Evolutionary conservation across 1,284 basidiomycete species (phyloP), one percentile per base, ranked within the genome.

Genomic region (Cryptococcus floricola): DNA sequence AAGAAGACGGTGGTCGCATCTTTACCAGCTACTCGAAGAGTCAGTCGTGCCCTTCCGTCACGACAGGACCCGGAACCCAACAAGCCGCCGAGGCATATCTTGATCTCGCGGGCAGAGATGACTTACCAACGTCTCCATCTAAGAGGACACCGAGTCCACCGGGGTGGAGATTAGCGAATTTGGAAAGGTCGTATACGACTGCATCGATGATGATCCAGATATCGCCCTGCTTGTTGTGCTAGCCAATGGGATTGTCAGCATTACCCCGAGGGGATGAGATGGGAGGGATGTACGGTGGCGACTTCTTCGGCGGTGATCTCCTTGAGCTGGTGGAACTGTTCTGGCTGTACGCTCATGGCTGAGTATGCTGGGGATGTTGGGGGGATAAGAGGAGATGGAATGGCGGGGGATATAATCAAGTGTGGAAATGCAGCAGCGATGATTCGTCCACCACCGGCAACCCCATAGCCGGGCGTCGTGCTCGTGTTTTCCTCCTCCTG

Each of bases 1-100:
- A 86, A 93, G 79, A 93, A 93, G 3, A 83, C 84, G 53, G 91
- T 87, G 0, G 91, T 92, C 4, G 88, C 89, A 70, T 94, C 90
- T 71, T 88, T 81, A 5, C 88, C 89, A 56, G 86, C 87, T 85
- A 46, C 12, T 39, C 9, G 13, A 3, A 37, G n/a, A n/a, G 14
- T 46, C 44, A 46, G n/a, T 10, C 10, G 31, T 34, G 23, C 23
- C 23, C 23, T 23, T 23, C 23, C 4, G n/a, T 13, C 39, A 39
- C 3, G 2, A 4, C 39, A n/a, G 39, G 12, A 39, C n/a, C 13
- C 13, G 13, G 39, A n/a, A 39, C n/a, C 13, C 39, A 39, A 13
- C 39, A 13, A 39, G 12, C 13, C n/a, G 3, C 39, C 39, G 39
- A 39, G 39, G 12, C n/a, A 45, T 49, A 28, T 39, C 39, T 16